These are phyloP conservation scores for Glarea lozoyensis DNA, from an alignment of 495 filamentous ascomycete species.

Conservation along the genomic window DNA sequence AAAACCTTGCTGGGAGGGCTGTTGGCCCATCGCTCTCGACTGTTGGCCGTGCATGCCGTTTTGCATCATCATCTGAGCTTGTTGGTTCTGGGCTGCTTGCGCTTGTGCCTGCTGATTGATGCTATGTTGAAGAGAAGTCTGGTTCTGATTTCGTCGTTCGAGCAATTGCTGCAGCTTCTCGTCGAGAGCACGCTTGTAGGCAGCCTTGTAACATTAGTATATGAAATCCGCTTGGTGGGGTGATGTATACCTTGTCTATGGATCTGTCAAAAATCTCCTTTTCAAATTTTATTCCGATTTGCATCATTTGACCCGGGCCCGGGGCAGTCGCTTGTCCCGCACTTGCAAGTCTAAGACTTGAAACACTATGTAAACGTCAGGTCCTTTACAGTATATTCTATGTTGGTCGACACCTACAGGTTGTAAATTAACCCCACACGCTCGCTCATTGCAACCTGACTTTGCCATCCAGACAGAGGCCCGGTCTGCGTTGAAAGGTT, in stretches of 20 bases:
- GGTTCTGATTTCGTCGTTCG: conserved; percentile 30
- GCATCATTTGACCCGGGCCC: conserved; percentile 24
- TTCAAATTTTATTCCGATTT: conserved; percentile 29
- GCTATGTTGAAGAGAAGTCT: conserved; percentile 21
- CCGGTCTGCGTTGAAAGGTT: conserved; percentile 11
- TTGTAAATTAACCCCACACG: conserved; percentile 22
- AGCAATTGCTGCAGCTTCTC: conserved; percentile 35
- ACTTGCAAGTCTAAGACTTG: conserved; percentile 29
- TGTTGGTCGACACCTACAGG: conserved; percentile 18
- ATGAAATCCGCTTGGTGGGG: neutral
- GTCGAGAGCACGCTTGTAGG: conserved; percentile 29
- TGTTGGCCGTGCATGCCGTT: conserved; percentile 32
- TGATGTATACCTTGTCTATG: conserved; percentile 30
- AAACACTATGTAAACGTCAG: conserved; percentile 11
- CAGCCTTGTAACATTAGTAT: conserved; percentile 3
- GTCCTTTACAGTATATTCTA: conserved; percentile 2
- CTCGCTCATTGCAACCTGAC: conserved; percentile 16
- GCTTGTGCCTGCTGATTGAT: conserved; percentile 21
- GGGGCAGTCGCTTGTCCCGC: conserved; percentile 28
- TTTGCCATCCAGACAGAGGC: conserved; percentile 21
- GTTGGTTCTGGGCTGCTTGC: conserved; percentile 19
- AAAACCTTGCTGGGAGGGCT: conserved; percentile 31
- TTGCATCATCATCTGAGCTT: conserved; percentile 38
- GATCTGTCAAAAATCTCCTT: conserved; percentile 31
- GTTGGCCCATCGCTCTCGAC: conserved; percentile 23